Conservation (phyloP, 225 moss, liverwort and hornwort species). For the Asterella californica region DNA sequence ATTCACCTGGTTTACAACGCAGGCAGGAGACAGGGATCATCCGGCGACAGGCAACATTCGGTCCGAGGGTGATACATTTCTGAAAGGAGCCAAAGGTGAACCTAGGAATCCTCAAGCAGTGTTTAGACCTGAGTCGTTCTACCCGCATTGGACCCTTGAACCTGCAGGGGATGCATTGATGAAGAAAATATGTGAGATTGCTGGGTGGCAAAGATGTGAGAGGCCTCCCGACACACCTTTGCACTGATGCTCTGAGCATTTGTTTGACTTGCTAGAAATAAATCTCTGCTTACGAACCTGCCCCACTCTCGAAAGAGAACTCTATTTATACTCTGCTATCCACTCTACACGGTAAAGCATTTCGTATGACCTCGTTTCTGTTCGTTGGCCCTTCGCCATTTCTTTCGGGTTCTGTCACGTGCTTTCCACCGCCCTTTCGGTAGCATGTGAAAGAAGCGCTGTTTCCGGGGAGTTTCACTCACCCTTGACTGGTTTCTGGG, state of each 20-base stretch:
- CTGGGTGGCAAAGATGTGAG: conserved; percentile 77
- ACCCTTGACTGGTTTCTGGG: too few species aligned
- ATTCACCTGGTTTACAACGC: neutral
- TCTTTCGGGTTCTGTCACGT: too few species aligned
- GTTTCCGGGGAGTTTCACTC: too few species aligned
- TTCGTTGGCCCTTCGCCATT: too few species aligned
- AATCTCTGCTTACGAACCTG: neutral
- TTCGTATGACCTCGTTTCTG: too few species aligned
- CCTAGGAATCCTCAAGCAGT: conserved; percentile 55
- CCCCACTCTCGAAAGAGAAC: neutral
- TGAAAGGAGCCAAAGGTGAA: conserved; percentile 72
- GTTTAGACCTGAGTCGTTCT: conserved; percentile 64
- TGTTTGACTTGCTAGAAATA: neutral
- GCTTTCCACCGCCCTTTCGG: too few species aligned
- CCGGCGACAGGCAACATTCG: conserved; percentile 64
- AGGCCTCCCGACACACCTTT: conserved; percentile 48
- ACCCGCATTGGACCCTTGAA: conserved; percentile 81
- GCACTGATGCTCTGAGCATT: neutral
- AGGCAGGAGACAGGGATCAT: conserved; percentile 70
- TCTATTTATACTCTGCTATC: neutral
- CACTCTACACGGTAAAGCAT: neutral
- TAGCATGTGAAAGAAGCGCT: too few species aligned
- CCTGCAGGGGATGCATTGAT: conserved; percentile 61
- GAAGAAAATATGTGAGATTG: conserved; percentile 63
- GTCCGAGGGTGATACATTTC: conserved; percentile 79